phyloP scores from a whole-genome alignment of 371 early-diverging fungal species.

The Mortierella sp. region DNA sequence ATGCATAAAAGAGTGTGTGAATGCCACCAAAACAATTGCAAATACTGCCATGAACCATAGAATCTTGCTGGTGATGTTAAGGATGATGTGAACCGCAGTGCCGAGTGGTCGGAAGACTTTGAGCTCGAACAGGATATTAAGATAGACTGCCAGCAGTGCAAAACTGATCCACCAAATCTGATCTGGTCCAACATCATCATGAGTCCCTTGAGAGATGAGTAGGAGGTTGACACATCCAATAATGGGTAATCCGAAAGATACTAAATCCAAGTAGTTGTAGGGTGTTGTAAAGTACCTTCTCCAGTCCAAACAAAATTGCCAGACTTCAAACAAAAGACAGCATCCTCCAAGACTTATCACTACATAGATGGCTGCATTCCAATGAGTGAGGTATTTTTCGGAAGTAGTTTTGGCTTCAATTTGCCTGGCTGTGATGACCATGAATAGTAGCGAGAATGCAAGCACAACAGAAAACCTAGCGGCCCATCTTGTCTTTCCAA shows the following conservation, averaged over 20 bases:
- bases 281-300: slow-evolving; percentile 16
- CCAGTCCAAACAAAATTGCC: not conserved
- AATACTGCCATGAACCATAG: slow-evolving; percentile 42
- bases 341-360: not conserved
- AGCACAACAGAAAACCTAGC: slow-evolving; percentile 12
- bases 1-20: slow-evolving; percentile 22
- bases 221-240: slow-evolving; percentile 23
- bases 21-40: slow-evolving; percentile 27
- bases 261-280: slow-evolving; percentile 35
- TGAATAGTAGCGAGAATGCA: slow-evolving; percentile 15
- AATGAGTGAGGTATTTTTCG: not conserved
- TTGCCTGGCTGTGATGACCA: slow-evolving; percentile 29
- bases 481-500: not conserved
- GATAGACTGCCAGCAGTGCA: slow-evolving; percentile 27
- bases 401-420: not conserved
- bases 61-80: slow-evolving; percentile 33
- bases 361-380: not conserved
- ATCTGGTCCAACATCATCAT: not conserved
- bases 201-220: not conserved
- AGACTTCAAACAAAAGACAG: not conserved
- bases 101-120: slow-evolving; percentile 39
- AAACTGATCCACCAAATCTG: slow-evolving; percentile 44
- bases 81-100: slow-evolving; percentile 44
- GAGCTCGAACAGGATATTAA: slow-evolving; percentile 51
- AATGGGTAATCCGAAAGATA: slow-evolving; percentile 14